A percentile compares a stretch with the other conserved stretches of the same genome.
These are phyloP conservation scores for Epichloe coenophiala DNA, from an alignment of 2,329 filamentous ascomycete species.

Conservation along the genomic window DNA sequence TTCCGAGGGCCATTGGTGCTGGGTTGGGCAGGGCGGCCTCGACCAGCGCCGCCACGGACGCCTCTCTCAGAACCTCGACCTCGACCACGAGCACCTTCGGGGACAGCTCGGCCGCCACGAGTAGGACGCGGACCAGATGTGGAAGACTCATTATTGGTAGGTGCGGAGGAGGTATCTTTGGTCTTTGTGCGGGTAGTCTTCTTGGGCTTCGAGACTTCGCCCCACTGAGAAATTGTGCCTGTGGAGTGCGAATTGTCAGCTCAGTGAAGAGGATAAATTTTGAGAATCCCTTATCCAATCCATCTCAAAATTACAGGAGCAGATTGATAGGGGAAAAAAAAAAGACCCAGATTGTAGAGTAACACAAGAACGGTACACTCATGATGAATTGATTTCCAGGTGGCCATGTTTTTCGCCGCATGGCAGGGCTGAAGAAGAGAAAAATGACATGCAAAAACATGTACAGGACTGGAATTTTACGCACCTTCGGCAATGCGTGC, in stretches of 20 bases:
- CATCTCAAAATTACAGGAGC: no score
- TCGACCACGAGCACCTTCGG: slow-evolving; percentile 49
- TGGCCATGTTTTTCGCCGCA: neutral
- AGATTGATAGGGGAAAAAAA: no score
- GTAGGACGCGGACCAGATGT: slow-evolving; percentile 31
- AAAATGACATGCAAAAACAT: slow-evolving; percentile 1
- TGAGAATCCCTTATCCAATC: no score
- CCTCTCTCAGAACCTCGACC: slow-evolving; percentile 50
- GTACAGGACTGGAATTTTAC: slow-evolving; percentile 11
- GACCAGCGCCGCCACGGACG: slow-evolving; percentile 37
- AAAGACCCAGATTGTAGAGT: no score
- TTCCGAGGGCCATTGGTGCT: slow-evolving; percentile 49
- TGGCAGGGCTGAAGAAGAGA: neutral
- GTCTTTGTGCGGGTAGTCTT: slow-evolving; percentile 65
- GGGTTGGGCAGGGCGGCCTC: slow-evolving; percentile 45
- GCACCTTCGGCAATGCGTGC: slow-evolving; percentile 69
- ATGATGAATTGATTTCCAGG: neutral
- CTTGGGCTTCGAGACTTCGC: slow-evolving; percentile 68
- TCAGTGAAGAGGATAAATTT: neutral
- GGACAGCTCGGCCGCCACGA: slow-evolving; percentile 48
- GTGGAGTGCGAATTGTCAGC: slow-evolving; percentile 11
- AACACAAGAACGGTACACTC: neutral
- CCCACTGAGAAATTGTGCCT: slow-evolving; percentile 75
- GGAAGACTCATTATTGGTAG: slow-evolving; percentile 33
- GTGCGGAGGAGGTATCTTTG: slow-evolving; percentile 45